Evolutionary conservation across 495 filamentous ascomycete species (phyloP).

Genomic region (Penicillium silybi): DNA sequence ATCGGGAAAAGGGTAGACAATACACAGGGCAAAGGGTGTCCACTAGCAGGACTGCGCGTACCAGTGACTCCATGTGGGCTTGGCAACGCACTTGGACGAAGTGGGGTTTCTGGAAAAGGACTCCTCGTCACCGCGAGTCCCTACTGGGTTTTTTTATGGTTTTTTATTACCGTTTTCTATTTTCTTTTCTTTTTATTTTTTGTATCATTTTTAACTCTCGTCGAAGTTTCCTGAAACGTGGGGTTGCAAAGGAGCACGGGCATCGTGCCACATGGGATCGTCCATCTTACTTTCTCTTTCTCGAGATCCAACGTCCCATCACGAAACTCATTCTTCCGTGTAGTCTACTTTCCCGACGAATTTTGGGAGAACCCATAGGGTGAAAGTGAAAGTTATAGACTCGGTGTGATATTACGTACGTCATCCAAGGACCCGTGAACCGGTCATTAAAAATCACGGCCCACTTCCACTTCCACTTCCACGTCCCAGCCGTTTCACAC

Average conservation of each 20-base stretch:
- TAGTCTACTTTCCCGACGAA: not conserved
- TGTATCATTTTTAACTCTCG: constrained; percentile 8
- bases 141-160: not conserved
- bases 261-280: not conserved
- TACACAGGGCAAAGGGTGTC: not conserved
- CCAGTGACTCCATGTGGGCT: not conserved
- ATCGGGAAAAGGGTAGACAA: constrained; percentile 12
- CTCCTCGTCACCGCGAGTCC: not conserved
- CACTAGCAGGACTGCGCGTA: not conserved
- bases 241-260: constrained; percentile 5
- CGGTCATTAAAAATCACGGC: not conserved
- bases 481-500: not conserved
- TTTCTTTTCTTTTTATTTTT: not conserved
- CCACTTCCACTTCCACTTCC: not conserved
- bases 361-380: too few relatives aligned
- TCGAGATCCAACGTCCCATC: not conserved
- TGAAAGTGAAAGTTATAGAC: not conserved
- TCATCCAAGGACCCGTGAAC: not conserved
- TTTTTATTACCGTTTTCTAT: not conserved
- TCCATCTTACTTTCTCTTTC: not conserved
- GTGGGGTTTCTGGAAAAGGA: not conserved
- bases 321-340: not conserved
- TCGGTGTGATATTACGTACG: not conserved
- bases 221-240: constrained; percentile 19
- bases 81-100: not conserved